Evolutionary conservation across 2,329 filamentous ascomycete genomes (phyloP), one percentile per base, ranked within the genome.

Genomic region (Alternaria arborescens): DNA sequence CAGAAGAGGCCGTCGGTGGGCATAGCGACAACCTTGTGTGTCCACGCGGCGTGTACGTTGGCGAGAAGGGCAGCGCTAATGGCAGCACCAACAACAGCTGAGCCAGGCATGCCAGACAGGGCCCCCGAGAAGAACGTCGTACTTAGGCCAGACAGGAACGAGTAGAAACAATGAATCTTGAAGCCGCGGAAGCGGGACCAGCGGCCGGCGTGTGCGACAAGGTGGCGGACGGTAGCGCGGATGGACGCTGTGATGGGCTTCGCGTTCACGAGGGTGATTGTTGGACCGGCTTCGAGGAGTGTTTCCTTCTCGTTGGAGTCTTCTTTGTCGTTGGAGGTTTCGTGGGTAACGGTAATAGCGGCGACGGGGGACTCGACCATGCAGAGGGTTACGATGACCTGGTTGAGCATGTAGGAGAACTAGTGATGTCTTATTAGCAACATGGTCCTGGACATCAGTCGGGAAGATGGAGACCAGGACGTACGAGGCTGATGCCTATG

Each of bases 11-110:
- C 85, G 48, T 82, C 74, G 58, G 86, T 89, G 5, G 88, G 87
- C 54, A 87, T 83, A 2, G 92, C 89, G 74, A 97, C 93, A 75
- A 97, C 87, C 71, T 91, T 89, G 75, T 97, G 93, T 4, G 93
- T 91, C 93, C 93, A 97, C 54, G 88, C 86, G 68, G 94, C 86
- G 76, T 88, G 86, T 60, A 94, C 78, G 71, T 90, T 90, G 38
- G 90, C 86, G 32, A 91, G 82, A 20, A 86, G 77, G 22, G 94
- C 77, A 52, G 86, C 83, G 26, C 87, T 83, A 42, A 90, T 58
- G 51, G 89, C 83, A 54, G 83, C 83, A 55, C 82, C 82, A 55
- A 91, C 40, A 55, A 89, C 66, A 52, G 82, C 73, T 58, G 82
- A 77, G 60, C 84, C 79, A 20, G 86, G 73, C 40, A 80, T 63